Percentiles rank a stretch among this genome's conserved stretches.
These are phyloP conservation scores for Malus orientalis DNA, from an alignment of 306 rosid genomes.

Conservation along the genomic window DNA sequence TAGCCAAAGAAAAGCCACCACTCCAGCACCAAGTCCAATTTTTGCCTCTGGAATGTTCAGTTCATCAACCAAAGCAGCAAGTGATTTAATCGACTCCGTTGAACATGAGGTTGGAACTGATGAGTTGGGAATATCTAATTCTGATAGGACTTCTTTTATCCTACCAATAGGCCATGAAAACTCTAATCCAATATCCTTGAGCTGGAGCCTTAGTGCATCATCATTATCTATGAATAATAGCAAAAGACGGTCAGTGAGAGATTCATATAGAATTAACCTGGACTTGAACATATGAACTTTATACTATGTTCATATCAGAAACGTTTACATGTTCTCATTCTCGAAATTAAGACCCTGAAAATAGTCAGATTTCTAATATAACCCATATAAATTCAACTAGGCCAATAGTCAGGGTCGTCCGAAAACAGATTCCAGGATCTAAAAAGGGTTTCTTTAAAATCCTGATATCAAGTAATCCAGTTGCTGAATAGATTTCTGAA, in stretches of 20 bases:
- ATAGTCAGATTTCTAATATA: neutral
- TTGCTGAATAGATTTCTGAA: neutral
- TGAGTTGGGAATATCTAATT: slow-evolving; percentile 21
- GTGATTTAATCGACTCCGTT: slow-evolving; percentile 43
- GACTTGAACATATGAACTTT: neutral
- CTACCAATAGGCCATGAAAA: slow-evolving; percentile 73
- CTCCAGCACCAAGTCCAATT: slow-evolving; percentile 59
- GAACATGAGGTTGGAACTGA: slow-evolving; percentile 57
- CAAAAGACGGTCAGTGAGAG: neutral
- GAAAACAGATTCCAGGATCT: neutral
- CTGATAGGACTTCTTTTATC: slow-evolving; percentile 47
- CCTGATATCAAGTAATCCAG: neutral
- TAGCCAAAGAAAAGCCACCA: slow-evolving; percentile 85
- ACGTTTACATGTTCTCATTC: neutral
- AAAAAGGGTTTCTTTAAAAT: neutral
- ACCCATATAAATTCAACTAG: neutral
- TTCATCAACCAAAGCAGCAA: slow-evolving; percentile 57
- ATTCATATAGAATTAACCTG: neutral
- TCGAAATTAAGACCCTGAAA: neutral
- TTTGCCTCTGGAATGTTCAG: slow-evolving; percentile 61
- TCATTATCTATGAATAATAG: slow-evolving; percentile 37
- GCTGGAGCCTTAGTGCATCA: slow-evolving; percentile 51
- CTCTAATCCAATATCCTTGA: slow-evolving; percentile 61
- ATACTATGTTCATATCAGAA: neutral
- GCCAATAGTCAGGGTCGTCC: neutral